phyloP scores from a whole-genome alignment of 306 rosid genomes.

The Erythrophleum fordii region DNA sequence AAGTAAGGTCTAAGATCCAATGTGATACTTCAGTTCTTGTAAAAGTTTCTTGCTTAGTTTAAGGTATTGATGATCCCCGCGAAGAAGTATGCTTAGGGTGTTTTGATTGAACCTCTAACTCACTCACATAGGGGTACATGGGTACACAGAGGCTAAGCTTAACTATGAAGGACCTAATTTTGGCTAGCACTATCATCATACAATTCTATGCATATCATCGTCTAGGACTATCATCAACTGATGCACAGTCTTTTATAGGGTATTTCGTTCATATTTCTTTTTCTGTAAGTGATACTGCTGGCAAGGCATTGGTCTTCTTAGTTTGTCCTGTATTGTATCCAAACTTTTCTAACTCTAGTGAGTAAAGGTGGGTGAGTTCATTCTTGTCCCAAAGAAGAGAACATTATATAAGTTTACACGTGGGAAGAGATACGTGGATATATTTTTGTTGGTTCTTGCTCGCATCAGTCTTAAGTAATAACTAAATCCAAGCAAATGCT shows the following conservation, averaged over 20 bases:
- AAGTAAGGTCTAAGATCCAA: not conserved
- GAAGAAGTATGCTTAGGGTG: not conserved
- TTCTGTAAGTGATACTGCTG: not conserved
- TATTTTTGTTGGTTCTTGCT: not conserved
- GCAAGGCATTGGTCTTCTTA: not conserved
- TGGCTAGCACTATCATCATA: not conserved
- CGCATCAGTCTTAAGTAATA: not conserved
- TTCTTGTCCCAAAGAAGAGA: not conserved
- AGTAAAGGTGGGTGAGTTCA: too few species aligned
- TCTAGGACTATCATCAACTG: not conserved
- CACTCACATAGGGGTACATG: not conserved
- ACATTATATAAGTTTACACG: not conserved
- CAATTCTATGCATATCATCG: not conserved
- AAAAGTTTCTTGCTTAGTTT: not conserved
- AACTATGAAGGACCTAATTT: not conserved
- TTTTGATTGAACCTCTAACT: slow-evolving; percentile 10
- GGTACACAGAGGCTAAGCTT: not conserved
- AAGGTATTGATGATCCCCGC: not conserved
- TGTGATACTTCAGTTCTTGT: not conserved
- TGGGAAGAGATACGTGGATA: not conserved
- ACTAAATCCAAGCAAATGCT: not conserved
- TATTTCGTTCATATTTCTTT: too few species aligned
- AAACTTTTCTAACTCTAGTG: not conserved
- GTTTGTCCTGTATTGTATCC: not conserved
- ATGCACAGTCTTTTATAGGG: not conserved